A percentile compares a stretch with the other conserved stretches of the same genome.
Evolutionary conservation across 1,284 basidiomycete species (phyloP).

Genomic region (Apiotrichum gracile): DNA sequence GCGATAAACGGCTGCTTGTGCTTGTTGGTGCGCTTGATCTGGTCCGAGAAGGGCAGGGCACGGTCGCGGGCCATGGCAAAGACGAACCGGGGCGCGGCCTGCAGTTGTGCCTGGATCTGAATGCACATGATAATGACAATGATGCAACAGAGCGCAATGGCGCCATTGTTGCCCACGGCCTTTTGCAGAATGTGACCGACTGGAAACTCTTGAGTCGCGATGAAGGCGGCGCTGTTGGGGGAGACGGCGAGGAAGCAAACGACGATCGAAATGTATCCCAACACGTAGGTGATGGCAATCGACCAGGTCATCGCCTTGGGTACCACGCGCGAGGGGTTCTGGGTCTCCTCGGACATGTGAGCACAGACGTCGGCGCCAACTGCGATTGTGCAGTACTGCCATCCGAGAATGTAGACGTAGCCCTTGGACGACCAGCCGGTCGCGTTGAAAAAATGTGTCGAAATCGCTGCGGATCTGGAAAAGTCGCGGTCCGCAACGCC

Average conservation of each 20-base stretch:
- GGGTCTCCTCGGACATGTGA: slow-evolving; percentile 45
- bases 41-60: slow-evolving; percentile 41
- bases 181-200: slow-evolving; percentile 40
- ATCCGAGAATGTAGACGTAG: slow-evolving; percentile 42
- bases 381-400: slow-evolving; percentile 41
- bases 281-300: slow-evolving; percentile 32
- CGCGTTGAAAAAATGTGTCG: slow-evolving; percentile 23
- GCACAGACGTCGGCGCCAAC: slow-evolving; percentile 26
- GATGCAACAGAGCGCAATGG: slow-evolving; percentile 33
- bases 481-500: slow-evolving; percentile 18
- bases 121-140: slow-evolving; percentile 33
- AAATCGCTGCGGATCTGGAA: slow-evolving; percentile 6
- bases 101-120: slow-evolving; percentile 43
- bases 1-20: slow-evolving; percentile 38
- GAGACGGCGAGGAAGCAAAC: slow-evolving; percentile 38
- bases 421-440: slow-evolving; percentile 31
- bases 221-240: slow-evolving; percentile 24
- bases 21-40: slow-evolving; percentile 34
- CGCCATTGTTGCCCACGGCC: slow-evolving; percentile 29
- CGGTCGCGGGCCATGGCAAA: slow-evolving; percentile 45
- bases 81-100: slow-evolving; percentile 44
- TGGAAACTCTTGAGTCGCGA: slow-evolving; percentile 33
- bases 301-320: slow-evolving; percentile 43
- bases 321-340: slow-evolving; percentile 44
- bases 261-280: slow-evolving; percentile 43